Percentiles rank a stretch among this genome's conserved stretches.
Conservation (phyloP, 1,139 yeast genomes). For the Tardiomyces digboiensis region DNA sequence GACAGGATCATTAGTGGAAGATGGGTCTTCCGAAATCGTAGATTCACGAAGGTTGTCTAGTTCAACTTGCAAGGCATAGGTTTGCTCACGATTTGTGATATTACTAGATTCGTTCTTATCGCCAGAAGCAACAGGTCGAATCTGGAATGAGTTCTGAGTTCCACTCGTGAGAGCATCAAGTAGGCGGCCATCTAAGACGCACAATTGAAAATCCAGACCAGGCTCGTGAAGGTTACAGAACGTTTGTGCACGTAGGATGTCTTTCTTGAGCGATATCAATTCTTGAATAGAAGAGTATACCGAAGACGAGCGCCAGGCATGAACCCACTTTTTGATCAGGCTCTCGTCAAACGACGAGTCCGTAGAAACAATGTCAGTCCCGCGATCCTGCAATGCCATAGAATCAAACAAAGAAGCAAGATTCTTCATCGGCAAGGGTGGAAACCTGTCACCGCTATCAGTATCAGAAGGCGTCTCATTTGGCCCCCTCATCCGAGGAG, state of each 20-base stretch:
- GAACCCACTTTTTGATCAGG: background rate
- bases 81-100: too few species aligned
- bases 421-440: background rate
- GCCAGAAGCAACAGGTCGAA: background rate
- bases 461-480: too few species aligned
- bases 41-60: too few species aligned
- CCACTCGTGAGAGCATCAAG: conserved; percentile 3
- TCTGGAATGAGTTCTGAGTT: background rate
- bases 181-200: conserved; percentile 5
- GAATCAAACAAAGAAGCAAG: background rate
- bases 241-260: background rate
- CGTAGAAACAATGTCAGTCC: too few species aligned
- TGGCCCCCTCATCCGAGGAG: too few species aligned
- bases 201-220: background rate
- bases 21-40: too few species aligned
- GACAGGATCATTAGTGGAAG: too few species aligned
- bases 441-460: background rate
- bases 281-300: background rate
- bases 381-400: background rate
- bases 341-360: background rate
- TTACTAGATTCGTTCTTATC: background rate
- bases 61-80: too few species aligned
- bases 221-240: background rate
- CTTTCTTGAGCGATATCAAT: background rate
- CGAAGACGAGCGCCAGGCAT: background rate